Percentiles rank a stretch among this genome's conserved stretches.
Conservation (phyloP, 768 basidiomycete genomes). For the Xerocomus brunneocitrinus region DNA sequence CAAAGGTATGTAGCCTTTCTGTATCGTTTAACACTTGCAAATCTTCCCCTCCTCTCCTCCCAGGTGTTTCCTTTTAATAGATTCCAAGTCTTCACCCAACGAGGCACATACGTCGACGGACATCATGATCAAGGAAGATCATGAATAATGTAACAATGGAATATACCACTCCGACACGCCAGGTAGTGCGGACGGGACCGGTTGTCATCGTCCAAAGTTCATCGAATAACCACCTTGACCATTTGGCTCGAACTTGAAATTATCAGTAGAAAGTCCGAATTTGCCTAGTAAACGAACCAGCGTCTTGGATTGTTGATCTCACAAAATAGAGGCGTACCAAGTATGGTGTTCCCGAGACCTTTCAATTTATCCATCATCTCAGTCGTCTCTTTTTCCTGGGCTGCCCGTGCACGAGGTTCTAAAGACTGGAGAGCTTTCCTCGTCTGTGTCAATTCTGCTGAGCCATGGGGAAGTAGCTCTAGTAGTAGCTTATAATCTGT, state of each 20-base stretch:
- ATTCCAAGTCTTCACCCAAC: slow-evolving; percentile 24
- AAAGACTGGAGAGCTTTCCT: slow-evolving; percentile 48
- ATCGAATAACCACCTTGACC: slow-evolving; percentile 95
- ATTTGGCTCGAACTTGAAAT: slow-evolving; percentile 94
- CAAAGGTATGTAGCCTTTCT: slow-evolving; percentile 45
- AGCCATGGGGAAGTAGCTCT: slow-evolving; percentile 52
- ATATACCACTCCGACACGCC: not conserved
- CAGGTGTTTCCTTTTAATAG: slow-evolving; percentile 30
- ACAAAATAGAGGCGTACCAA: slow-evolving; percentile 49
- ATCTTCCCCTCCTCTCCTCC: not conserved
- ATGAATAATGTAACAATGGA: not conserved
- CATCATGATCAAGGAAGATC: not conserved
- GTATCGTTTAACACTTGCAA: not conserved
- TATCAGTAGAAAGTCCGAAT: slow-evolving; percentile 92
- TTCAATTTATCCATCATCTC: slow-evolving; percentile 95
- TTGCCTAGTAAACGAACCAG: slow-evolving; percentile 49
- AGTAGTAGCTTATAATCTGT: slow-evolving; percentile 79
- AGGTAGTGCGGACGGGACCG: not conserved
- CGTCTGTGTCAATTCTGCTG: slow-evolving; percentile 46
- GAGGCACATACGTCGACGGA: slow-evolving; percentile 20
- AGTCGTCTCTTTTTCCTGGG: slow-evolving; percentile 80
- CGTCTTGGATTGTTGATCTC: not conserved
- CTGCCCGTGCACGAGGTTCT: slow-evolving; percentile 64
- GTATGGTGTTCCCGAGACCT: slow-evolving; percentile 82
- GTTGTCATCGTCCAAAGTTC: slow-evolving; percentile 62